Percentiles rank a stretch among this genome's conserved stretches.
Evolutionary conservation across 768 basidiomycete species (phyloP).

Genomic region (Russula virescens): DNA sequence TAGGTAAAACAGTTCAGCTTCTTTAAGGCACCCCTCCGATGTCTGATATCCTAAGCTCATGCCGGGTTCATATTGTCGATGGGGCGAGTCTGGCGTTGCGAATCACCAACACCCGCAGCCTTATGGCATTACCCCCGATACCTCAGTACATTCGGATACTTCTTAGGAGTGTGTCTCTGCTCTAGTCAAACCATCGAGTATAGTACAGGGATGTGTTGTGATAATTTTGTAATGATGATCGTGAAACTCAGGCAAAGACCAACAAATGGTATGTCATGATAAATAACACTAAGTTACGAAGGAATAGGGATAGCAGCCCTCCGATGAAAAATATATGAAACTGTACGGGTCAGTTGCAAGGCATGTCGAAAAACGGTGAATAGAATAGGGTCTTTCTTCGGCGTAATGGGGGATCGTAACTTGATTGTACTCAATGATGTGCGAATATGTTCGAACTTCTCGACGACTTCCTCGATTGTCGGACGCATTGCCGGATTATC

Average conservation of each 20-base stretch:
- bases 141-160: background rate
- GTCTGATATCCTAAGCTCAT: background rate
- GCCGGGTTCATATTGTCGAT: background rate
- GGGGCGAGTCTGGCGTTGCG: background rate
- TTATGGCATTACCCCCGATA: too few relatives aligned
- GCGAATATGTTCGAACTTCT: slow-evolving; percentile 2
- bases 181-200: background rate
- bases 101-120: background rate
- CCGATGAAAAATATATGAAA: background rate
- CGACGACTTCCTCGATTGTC: slow-evolving; percentile 18
- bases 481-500: slow-evolving; percentile 33
- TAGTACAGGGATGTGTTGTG: background rate
- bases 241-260: background rate
- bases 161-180: too few relatives aligned
- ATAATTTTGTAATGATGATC: background rate
- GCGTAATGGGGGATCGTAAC: slow-evolving; percentile 5
- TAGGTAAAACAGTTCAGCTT: background rate
- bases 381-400: slow-evolving; percentile 3
- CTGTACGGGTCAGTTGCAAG: background rate
- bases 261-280: background rate
- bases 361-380: slow-evolving; percentile 8
- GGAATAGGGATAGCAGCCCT: slow-evolving; percentile 11
- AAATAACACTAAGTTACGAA: background rate
- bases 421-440: slow-evolving; percentile 4
- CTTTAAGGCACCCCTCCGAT: background rate